Evolutionary conservation across 169 alveolate species (phyloP), one percentile per base, ranked within the genome.

Genomic region (Eimeria maxima): DNA sequence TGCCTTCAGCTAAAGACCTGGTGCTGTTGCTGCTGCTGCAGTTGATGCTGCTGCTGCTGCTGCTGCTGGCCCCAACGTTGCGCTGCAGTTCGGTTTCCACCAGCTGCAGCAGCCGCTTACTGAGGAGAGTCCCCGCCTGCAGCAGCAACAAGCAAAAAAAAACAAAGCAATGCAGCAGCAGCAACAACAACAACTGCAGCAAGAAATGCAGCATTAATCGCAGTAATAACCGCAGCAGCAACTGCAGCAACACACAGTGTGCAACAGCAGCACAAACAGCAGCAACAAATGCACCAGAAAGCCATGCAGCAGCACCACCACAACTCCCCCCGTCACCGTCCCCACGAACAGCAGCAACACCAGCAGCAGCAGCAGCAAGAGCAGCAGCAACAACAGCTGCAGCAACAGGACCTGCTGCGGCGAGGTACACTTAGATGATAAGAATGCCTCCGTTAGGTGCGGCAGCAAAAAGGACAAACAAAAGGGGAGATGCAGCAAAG

Each of bases 401-500:
- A 78, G 88, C 57, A 78, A n/a, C 88, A 78, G 88, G 65, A 78
- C 88, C 88, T 78, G 88, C 27, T 78, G 38, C 4, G 88, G 88
- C 22, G 88, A 3, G 57, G 57, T 78, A 10, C 42, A 57, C 20
- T 65, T 13, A 10, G 95, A 74, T 4, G 90, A 90, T 33, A 90
- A 55, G n/a, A 90, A 57, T 22, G 95, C 53, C 27, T 90, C 95
- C 4, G 55, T 57, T 60, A 90, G 83, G 50, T 90, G 95, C 11
- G 95, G 95, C 95, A 90, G 95, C 69, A 90, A 83, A 33, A 90
- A 90, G 27, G 95, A 90, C 11, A 90, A 90, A 16, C 67, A 81
- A 20, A 71, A 45, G 4, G 95, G 95, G 22, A 90, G 90, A 60
- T 90, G 95, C 69, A 90, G 90, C 63, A 90, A 76, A n/a, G 83